A percentile compares a stretch with the other conserved stretches of the same genome.
Conservation (phyloP, 2,329 filamentous ascomycete species). For the Clonostachys rhizophaga region DNA sequence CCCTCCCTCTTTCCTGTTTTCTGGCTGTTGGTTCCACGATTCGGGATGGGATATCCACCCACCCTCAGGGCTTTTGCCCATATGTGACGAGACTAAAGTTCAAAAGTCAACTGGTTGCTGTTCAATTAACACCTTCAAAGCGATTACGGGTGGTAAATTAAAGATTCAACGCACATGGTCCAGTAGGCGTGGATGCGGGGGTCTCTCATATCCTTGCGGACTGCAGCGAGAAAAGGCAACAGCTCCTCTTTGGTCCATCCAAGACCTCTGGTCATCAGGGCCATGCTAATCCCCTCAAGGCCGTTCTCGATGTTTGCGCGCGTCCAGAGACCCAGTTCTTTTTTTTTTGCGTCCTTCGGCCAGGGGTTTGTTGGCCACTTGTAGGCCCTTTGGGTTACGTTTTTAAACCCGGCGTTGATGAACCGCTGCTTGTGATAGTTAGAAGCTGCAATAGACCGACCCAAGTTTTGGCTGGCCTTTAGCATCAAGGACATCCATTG, state of each 20-base stretch:
- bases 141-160: too few relatives aligned
- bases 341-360: conserved; percentile 20
- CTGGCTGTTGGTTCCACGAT: too few relatives aligned
- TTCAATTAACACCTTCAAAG: too few relatives aligned
- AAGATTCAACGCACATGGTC: conserved; percentile 9
- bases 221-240: conserved; percentile 15
- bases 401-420: conserved; percentile 24
- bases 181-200: conserved; percentile 14
- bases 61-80: too few relatives aligned
- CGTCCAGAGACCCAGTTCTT: conserved; percentile 20
- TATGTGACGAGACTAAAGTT: too few relatives aligned
- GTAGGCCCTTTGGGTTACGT: conserved; percentile 19
- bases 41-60: too few relatives aligned
- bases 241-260: conserved; percentile 17
- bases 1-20: too few relatives aligned
- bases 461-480: conserved; percentile 6
- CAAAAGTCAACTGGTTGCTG: too few relatives aligned
- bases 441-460: conserved; percentile 14
- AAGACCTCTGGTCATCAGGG: conserved; percentile 16
- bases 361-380: conserved; percentile 27
- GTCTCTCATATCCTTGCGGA: conserved; percentile 19
- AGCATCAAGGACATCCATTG: conserved; percentile 13
- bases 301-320: conserved; percentile 9
- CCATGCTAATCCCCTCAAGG: conserved; percentile 13
- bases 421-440: conserved; percentile 18